phyloP scores from a whole-genome alignment of 768 basidiomycete genomes.

The Lactarius evosmus region DNA sequence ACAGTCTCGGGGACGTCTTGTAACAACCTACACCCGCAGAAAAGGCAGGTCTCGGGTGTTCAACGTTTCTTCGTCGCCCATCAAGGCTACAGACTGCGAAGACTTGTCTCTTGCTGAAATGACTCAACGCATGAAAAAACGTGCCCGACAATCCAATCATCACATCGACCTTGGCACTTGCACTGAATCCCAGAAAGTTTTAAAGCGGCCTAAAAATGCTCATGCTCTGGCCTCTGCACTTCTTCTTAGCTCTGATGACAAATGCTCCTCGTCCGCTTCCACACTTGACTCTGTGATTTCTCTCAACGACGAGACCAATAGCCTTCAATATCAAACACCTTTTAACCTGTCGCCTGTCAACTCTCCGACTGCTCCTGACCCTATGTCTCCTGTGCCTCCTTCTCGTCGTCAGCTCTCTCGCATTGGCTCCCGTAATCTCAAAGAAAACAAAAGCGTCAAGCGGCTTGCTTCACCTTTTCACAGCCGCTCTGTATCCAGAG shows the following conservation, averaged over 20 bases:
- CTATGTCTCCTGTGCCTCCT: constrained; percentile 45
- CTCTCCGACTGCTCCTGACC: constrained; percentile 33
- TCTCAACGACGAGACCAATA: constrained; percentile 28
- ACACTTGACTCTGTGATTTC: constrained; percentile 16
- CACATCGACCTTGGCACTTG: constrained; percentile 11
- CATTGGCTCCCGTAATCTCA: constrained; percentile 41
- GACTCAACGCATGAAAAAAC: constrained; percentile 46
- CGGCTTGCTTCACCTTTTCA: constrained; percentile 46
- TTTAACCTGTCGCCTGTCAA: constrained; percentile 26
- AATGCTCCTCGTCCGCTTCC: constrained; percentile 2
- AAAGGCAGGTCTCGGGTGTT: constrained; percentile 8
- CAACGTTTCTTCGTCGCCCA: constrained; percentile 31
- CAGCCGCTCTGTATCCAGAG: constrained; percentile 43
- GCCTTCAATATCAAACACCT: constrained; percentile 29
- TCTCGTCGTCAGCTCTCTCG: constrained; percentile 37
- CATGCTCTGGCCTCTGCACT: constrained; percentile 22
- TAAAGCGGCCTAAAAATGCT: constrained; percentile 38
- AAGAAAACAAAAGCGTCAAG: constrained; percentile 36
- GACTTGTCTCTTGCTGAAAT: constrained; percentile 42
- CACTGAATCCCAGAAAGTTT: constrained; percentile 29
- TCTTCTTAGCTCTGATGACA: constrained; percentile 2
- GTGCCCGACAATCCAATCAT: constrained; percentile 40
- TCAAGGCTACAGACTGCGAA: constrained; percentile 30
- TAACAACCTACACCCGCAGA: constrained; percentile 23
- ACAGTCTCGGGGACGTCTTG: neutral